Conservation (phyloP, 2,329 filamentous ascomycete species). For the Penicillium sp. region DNA sequence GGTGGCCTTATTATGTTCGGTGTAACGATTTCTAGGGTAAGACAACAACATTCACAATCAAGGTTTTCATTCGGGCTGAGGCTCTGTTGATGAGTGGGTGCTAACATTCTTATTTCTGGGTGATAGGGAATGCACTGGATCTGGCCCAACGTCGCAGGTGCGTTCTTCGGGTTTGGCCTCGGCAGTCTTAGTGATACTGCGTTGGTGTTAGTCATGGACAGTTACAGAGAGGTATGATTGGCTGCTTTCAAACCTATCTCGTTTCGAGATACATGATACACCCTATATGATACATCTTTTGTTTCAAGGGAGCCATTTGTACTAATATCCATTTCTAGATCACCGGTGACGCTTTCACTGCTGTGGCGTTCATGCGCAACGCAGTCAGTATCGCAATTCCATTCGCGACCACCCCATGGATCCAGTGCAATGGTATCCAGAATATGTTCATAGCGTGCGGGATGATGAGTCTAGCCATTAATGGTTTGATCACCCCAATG, state of each 20-base stretch:
- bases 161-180: conserved; percentile 40
- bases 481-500: conserved; percentile 21
- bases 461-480: conserved; percentile 24
- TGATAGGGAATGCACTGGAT: conserved; percentile 47
- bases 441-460: conserved; percentile 31
- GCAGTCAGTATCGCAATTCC: conserved; percentile 32
- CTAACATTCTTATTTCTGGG: neutral
- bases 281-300: neutral
- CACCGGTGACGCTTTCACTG: conserved; percentile 30
- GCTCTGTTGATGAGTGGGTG: neutral
- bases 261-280: neutral
- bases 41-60: conserved; percentile 7
- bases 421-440: conserved; percentile 21
- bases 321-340: conserved; percentile 9
- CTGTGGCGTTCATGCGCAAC: conserved; percentile 33
- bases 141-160: conserved; percentile 39
- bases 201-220: conserved; percentile 23
- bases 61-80: neutral
- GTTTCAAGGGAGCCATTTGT: neutral
- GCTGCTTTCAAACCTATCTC: neutral
- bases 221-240: conserved; percentile 35
- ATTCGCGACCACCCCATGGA: conserved; percentile 33
- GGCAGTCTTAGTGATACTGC: conserved; percentile 38
- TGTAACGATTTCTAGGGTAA: conserved; percentile 35
- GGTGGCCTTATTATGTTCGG: conserved; percentile 47